Base-by-base conservation (phyloP, 306 rosid genomes). In the Morella rubra region DNA sequence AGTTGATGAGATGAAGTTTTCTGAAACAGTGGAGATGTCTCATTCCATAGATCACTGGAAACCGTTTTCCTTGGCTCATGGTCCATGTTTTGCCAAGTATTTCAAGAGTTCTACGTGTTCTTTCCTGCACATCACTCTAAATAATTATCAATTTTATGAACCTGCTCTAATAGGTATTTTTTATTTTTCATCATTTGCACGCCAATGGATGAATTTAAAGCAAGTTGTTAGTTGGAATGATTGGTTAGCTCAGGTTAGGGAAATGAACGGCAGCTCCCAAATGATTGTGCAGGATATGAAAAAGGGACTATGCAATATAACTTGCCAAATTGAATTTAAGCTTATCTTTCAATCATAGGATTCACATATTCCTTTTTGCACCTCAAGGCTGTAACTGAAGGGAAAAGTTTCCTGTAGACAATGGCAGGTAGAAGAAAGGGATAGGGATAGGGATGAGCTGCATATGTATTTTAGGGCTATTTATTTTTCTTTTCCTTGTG, bases 291-390 rank as follows among this genome's bases (percentile, higher is more conserved):
- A 5, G 44, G 3, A 32, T n/a, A n/a, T 24, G 8, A 9, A 61
- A 32, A 60, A 55, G 7, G 16, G 42, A 16, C 7, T 13, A 52
- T 52, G 56, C 56, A 52, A 61, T n/a, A 5, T 61, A 3, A 61
- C 13, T 61, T 61, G 72, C 76, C 73, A 69, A 73, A 44, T n/a
- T 24, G 37, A 27, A 13, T 11, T 27, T 32, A 52, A n/a, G n/a
- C n/a, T n/a, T n/a, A n/a, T n/a, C n/a, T n/a, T n/a, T n/a, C n/a
- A n/a, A n/a, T n/a, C n/a, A n/a, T n/a, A n/a, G n/a, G n/a, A n/a
- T n/a, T n/a, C n/a, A n/a, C n/a, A n/a, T n/a, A n/a, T n/a, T n/a
- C n/a, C n/a, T n/a, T n/a, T n/a, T n/a, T n/a, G n/a, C n/a, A n/a
- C n/a, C n/a, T n/a, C n/a, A n/a, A n/a, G n/a, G n/a, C n/a, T n/a